Evolutionary conservation across 1,284 basidiomycete genomes (phyloP).

Genomic region (Puccinia brachypodii): DNA sequence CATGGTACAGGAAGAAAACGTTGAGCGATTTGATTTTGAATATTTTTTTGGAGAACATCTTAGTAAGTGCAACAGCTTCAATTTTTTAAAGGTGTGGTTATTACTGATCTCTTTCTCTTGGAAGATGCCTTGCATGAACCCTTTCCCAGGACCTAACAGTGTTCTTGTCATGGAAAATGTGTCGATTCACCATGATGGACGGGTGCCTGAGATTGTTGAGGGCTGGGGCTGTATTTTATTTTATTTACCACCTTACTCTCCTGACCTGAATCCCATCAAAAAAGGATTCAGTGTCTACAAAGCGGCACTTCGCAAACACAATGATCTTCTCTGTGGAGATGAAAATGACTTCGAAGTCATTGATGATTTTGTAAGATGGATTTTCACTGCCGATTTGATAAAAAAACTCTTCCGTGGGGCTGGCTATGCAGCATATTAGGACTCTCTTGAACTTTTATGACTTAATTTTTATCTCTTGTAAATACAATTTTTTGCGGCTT

Average conservation of each 20-base stretch:
- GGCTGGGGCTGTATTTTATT: background rate
- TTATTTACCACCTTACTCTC: slow-evolving; percentile 9
- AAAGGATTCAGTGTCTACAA: no score
- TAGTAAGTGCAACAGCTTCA: background rate
- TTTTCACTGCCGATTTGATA: no score
- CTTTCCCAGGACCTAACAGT: background rate
- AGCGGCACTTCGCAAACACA: no score
- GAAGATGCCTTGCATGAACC: background rate
- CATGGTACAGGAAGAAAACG: background rate
- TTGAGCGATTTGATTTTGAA: background rate
- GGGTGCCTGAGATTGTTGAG: background rate
- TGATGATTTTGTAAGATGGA: no score
- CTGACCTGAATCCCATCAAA: slow-evolving; percentile 11
- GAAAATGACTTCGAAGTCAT: no score
- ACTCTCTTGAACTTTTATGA: no score
- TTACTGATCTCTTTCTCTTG: background rate
- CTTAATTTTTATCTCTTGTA: no score
- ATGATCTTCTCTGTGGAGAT: no score
- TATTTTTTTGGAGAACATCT: background rate
- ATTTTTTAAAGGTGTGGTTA: no score
- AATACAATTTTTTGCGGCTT: no score
- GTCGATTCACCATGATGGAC: background rate
- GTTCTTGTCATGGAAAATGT: slow-evolving; percentile 5
- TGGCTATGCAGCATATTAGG: no score
- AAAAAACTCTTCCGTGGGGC: no score